Base-by-base conservation (phyloP, 176 grass and related monocot genomes). In the Musa acuminata region DNA sequence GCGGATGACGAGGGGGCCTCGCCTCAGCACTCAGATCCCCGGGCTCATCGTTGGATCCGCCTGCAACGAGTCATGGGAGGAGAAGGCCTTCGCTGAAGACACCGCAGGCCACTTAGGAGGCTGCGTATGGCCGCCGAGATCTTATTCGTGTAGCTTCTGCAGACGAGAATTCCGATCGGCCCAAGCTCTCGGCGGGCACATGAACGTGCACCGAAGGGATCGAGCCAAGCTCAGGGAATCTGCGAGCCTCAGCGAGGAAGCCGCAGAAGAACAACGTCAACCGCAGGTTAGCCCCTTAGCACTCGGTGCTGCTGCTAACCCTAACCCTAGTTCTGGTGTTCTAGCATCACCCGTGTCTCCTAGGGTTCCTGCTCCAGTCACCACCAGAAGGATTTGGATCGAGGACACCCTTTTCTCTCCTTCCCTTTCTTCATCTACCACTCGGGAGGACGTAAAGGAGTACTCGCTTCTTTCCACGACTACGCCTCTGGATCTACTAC, bases 131-230 rank as follows among this genome's bases (percentile, higher is more conserved):
- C 95, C 95, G 63, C 95, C 95, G 49, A 81, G 95, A 52, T 98
- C 80, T 64, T 98, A 98, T 80, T 74, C 84, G 2, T 98, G 95
- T 84, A 91, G 72, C 78, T 98, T 98, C 80, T 98, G 95, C 82
- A 66, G 57, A 5, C 82, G 95, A 72, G 90, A 98, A 77, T 98
- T 98, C 81, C 82, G 88, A 17, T 98, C 95, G 1, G 95, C 90
- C 12, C 95, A 98, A 77, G 95, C 95, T 9, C 95, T 98, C 1
- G 95, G 95, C 14, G 90, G 95, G 10, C 95, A 98, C 90, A 98
- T 98, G 95, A 98, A 98, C 80, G 94, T n/a, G n/a, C n/a, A n/a
- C n/a, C n/a, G n/a, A n/a, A n/a, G n/a, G n/a, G n/a, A n/a, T n/a
- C n/a, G n/a, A 2, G 94, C 94, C 29, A 85, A 70, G 81, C 94